phyloP scores from a whole-genome alignment of 345 rosid species.

The Tarenaya hassleriana region DNA sequence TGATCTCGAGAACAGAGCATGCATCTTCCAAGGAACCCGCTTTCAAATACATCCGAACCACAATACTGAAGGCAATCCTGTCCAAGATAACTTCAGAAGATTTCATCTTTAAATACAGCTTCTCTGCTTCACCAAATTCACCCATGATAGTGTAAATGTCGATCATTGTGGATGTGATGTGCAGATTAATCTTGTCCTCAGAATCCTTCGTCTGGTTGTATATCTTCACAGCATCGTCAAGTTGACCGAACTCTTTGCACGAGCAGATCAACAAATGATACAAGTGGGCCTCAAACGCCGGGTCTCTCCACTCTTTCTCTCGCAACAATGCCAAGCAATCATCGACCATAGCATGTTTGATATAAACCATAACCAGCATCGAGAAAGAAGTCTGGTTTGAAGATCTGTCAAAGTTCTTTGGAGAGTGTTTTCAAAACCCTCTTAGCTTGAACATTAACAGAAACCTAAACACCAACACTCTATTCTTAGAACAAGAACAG shows the following conservation, averaged over 20 bases:
- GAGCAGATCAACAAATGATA: constrained; percentile 82
- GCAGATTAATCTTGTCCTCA: constrained; percentile 50
- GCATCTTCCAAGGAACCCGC: constrained; percentile 71
- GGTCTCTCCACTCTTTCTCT: constrained; percentile 67
- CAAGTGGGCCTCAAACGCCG: constrained; percentile 65
- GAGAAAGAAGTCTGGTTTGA: constrained; percentile 77
- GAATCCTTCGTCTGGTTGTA: constrained; percentile 40
- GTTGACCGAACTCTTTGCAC: constrained; percentile 65
- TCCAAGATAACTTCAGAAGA: constrained; percentile 60
- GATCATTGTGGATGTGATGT: constrained; percentile 73
- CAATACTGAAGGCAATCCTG: constrained; percentile 62
- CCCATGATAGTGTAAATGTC: constrained; percentile 55
- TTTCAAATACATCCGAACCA: constrained; percentile 76
- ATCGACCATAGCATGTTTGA: constrained; percentile 59
- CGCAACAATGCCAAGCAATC: constrained; percentile 57
- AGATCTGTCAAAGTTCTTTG: too few species aligned
- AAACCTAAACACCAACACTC: too few species aligned
- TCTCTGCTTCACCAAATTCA: constrained; percentile 50
- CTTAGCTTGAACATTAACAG: too few species aligned
- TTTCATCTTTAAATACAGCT: constrained; percentile 54
- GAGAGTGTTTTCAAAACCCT: too few species aligned
- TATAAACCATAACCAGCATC: constrained; percentile 72
- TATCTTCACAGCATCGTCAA: constrained; percentile 57
- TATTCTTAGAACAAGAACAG: too few species aligned
- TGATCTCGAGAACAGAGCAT: constrained; percentile 54